Base-by-base conservation (phyloP, 345 rosid species). In the Populus pruinosa region DNA sequence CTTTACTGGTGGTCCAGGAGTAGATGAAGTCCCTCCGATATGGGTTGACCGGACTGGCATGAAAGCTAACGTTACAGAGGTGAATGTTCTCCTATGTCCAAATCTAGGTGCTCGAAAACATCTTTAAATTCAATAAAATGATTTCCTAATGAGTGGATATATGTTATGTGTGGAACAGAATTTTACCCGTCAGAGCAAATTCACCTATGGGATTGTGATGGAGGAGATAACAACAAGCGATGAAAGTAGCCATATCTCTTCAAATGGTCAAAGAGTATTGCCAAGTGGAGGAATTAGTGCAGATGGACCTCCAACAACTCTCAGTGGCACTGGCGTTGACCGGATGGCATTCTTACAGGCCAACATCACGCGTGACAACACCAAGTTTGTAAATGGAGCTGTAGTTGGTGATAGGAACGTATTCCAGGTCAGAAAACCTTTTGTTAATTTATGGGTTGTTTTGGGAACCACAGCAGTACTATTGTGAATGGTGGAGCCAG, bases 221-320 rank as follows among this genome's bases (percentile, higher is more conserved):
- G 99, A 94, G 83, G 99, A 96, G 89, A 91, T 96, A 83, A 96
- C 99, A 83, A 90, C 97, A 38, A 90, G 97, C 44, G 98, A 96
- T 86, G 97, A 96, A 87, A 90, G 97, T 88, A 96, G 97, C 74
- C 93, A 94, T 83, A 91, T 96, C 55, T 86, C 97, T 81, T 81
- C 97, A 66, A 82, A 85, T 70, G 99, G 98, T 80, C 99, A 91
- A 84, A 88, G 99, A 81, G 90, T 94, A 78, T 84, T 93, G 82
- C 98, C 98, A 75, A 92, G 92, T 74, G 99, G 99, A 50, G 99
- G 99, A 86, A 89, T 92, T 79, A 96, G 98, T 76, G 97, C 97
- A 35, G 99, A 96, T 86, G 99, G 99, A 35, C 99, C 99, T 47
- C 99, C 97, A 80, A 96, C 99, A 25, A 94, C 98, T 67, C 98